A percentile compares a stretch with the other conserved stretches of the same genome.
Evolutionary conservation across 2,329 filamentous ascomycete species (phyloP).

Genomic region (Cyanodermella asteris): DNA sequence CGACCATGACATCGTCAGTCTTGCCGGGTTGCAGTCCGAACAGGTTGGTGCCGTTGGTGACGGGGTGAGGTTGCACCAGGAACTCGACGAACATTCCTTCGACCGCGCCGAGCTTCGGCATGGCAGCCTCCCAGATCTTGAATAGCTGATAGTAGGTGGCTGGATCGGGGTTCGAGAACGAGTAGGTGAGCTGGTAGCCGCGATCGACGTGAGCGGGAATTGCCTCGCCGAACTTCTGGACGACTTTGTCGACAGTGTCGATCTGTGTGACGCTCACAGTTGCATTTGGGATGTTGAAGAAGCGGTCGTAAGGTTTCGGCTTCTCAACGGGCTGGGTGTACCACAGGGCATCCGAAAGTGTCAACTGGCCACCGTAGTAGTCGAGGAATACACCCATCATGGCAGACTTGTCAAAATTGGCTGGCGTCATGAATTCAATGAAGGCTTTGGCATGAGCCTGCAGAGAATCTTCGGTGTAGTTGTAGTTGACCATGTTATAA

Average conservation of each 20-base stretch:
- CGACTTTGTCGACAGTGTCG: constrained; percentile 1
- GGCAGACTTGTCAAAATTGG: constrained; percentile 6
- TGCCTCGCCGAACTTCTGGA: constrained; percentile 1
- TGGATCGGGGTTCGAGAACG: background rate
- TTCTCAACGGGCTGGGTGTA: constrained; percentile 2
- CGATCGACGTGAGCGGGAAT: background rate
- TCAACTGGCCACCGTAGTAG: background rate
- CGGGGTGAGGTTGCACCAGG: constrained; percentile 5
- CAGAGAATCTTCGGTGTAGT: constrained; percentile 1
- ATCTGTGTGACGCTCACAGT: background rate
- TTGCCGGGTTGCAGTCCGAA: constrained; percentile 3
- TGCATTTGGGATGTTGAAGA: constrained; percentile 2
- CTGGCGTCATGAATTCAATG: constrained; percentile 5
- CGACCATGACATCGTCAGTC: constrained; percentile 3
- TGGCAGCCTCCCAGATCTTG: constrained; percentile 3
- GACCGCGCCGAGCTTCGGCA: constrained; percentile 2
- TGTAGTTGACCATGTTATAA: background rate
- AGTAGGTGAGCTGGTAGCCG: constrained; percentile 1
- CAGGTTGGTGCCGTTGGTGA: constrained; percentile 5
- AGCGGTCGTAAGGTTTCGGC: constrained; percentile 2
- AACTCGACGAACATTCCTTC: constrained; percentile 4
- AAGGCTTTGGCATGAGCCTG: constrained; percentile 6
- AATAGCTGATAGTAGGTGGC: constrained; percentile 3
- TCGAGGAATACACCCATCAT: constrained; percentile 3
- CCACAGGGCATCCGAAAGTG: constrained; percentile 2